Evolutionary conservation across 1,284 basidiomycete genomes (phyloP), one percentile per base, ranked within the genome.

Genomic region (Puccinia novopanici): DNA sequence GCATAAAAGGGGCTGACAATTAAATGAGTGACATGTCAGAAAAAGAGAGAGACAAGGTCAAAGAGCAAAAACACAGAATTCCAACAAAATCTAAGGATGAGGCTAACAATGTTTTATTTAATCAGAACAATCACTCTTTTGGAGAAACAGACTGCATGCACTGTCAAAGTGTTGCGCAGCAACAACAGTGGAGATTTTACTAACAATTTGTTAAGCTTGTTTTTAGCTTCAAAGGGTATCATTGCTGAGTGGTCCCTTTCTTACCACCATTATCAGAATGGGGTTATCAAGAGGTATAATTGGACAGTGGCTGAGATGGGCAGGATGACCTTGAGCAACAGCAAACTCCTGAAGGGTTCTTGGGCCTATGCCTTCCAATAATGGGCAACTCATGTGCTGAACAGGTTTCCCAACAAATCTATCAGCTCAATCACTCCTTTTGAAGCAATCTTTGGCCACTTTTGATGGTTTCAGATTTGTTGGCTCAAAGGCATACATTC

Each of bases 231-330:
- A 12, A 42, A 40, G 5, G 70, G 70, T 6, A 72, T 72, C 4
- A 22, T 22, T 19, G 48, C 5, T 30, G 27, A 72, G 17, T 3
- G 24, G 8, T 27, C 70, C 42, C 19, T 72, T 1, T 57, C 73
- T 5, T 75, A 75, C 24, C 42, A 61, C 27, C 73, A 75, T 30
- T 54, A 75, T 17, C 73, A 75, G 34, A 75, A 75, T n/a, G 24
- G 73, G 2, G 4, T 34, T 4, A 63, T 75, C n/a, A 57, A 75
- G 19, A 50, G 71, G 15, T 54, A 42, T 13, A 73, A 73, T 40
- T 34, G 48, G 37, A 73, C 63, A 6, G 17, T 63, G 3, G 55
- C 40, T 17, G 55, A 75, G 2, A 63, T 45, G 42, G 73, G 55
- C 13, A 42, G 73, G 24, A 63, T 27, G 3, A 13, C 63, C 3